phyloP scores from a whole-genome alignment of 2,329 filamentous ascomycete species.

The Chaetomiaceae sp. region DNA sequence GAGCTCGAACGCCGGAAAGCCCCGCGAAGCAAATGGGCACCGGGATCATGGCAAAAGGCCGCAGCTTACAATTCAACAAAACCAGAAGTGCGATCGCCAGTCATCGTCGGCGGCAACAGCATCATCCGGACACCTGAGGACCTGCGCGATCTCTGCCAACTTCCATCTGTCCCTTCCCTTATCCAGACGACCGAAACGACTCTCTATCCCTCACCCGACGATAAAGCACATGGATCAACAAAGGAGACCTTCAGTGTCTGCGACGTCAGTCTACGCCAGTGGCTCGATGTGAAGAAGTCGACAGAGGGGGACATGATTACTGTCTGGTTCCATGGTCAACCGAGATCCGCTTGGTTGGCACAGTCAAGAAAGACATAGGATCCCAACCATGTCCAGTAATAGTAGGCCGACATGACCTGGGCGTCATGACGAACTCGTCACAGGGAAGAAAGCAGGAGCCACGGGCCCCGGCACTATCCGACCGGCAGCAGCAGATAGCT shows the following conservation, averaged over 20 bases:
- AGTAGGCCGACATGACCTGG: too few relatives aligned
- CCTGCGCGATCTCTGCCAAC: neutral
- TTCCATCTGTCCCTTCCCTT: neutral
- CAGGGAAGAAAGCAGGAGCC: too few relatives aligned
- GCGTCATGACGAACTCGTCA: too few relatives aligned
- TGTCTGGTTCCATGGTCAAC: neutral
- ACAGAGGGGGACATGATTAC: neutral
- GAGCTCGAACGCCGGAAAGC: neutral
- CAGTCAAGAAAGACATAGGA: too few relatives aligned
- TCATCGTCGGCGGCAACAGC: constrained; percentile 1
- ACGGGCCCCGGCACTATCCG: too few relatives aligned
- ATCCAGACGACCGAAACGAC: neutral
- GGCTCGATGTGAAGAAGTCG: neutral
- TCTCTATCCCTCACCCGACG: neutral
- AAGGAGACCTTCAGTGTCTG: neutral
- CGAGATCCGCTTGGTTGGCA: neutral
- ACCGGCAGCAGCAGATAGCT: too few relatives aligned
- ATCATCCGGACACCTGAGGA: neutral
- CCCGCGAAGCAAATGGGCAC: neutral
- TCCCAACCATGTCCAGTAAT: too few relatives aligned
- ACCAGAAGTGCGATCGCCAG: neutral
- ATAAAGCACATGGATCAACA: neutral
- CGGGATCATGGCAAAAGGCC: neutral
- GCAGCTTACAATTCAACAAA: neutral
- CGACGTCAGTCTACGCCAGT: neutral